Evolutionary conservation across 352 stramenopile species (phyloP), one percentile per base, ranked within the genome.

Genomic region (Globisporangium alternatum): DNA sequence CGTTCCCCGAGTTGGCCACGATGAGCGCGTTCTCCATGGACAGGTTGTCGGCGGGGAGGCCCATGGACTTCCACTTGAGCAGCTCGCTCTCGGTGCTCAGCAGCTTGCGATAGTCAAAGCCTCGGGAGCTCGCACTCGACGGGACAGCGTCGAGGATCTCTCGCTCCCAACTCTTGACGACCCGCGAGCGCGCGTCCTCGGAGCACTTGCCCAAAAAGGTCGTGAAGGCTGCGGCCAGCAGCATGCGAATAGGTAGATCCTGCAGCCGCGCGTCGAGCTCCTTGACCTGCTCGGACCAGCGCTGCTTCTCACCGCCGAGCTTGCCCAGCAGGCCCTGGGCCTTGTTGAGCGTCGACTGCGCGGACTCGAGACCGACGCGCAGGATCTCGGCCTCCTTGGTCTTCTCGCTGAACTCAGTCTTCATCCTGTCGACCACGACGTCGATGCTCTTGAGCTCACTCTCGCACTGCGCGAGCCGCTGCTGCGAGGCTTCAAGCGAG

Each of bases 1-100:
- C 76, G 6, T 65, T 61, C n/a, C 78, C 81, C 0, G 74, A 81
- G 51, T 97, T 87, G 4, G 88, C 66, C 5, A 98, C 79, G 10
- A 98, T 89, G 5, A 98, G 67, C 1, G 88, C 95, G 62, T 99
- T 99, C 62, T 98, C 96, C 80, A 97, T 94, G 10, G 86, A 98
- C 2, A 99, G 68, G 41, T 96, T 87, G 64, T 99, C 96, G 0
- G 88, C 81, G 0, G 96, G 96, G 9, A 98, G 71, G 0, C 95
- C 95, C 72, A 96, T 88, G 37, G 77, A 70, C 65, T 98, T 98
- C 96, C 95, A 98, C 13, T 90, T 93, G 5, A 98, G 78, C 30
- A 98, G 57, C 68, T 98, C 89, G 22, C 85, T 97, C 68, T 98
- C 96, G 0, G 87, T 93, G 62, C 85, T 97, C 64, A 98, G 74